Conservation (phyloP, 495 filamentous ascomycete genomes). For the Sphaerosporella brunnea region DNA sequence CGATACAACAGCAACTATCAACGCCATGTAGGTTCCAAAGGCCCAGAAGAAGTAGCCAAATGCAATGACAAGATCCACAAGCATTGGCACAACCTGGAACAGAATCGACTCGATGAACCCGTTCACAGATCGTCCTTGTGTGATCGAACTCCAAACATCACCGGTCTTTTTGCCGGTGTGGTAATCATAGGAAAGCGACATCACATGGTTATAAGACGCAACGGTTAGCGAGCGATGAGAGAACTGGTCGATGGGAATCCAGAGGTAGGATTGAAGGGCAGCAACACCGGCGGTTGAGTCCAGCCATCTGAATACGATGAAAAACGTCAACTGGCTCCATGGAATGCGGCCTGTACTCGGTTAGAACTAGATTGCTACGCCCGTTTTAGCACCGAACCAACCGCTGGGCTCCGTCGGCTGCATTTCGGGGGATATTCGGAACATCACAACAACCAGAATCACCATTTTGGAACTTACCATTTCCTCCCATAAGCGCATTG, state of each 20-base stretch:
- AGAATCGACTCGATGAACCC: constrained; percentile 47
- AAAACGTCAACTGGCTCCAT: constrained; percentile 39
- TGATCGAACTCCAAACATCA: constrained; percentile 49
- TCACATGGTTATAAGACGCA: constrained; percentile 55
- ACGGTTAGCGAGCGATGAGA: constrained; percentile 42
- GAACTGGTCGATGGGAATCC: constrained; percentile 50
- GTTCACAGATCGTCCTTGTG: constrained; percentile 44
- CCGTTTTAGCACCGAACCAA: too few species aligned
- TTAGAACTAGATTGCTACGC: constrained; percentile 20
- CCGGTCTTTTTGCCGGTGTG: constrained; percentile 57
- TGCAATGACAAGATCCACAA: constrained; percentile 52
- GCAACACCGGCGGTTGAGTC: constrained; percentile 40
- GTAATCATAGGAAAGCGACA: constrained; percentile 63
- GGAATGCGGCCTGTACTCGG: constrained; percentile 29
- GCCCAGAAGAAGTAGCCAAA: constrained; percentile 49
- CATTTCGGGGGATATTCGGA: too few species aligned
- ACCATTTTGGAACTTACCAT: constrained; percentile 16
- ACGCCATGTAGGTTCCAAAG: constrained; percentile 57
- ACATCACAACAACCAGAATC: too few species aligned
- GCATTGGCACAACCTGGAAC: constrained; percentile 50
- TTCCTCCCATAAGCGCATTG: constrained; percentile 33
- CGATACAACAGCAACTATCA: constrained; percentile 46
- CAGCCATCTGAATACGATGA: constrained; percentile 36
- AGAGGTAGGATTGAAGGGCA: constrained; percentile 40
- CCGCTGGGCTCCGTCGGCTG: too few species aligned